Evolutionary conservation across 2,329 filamentous ascomycete species (phyloP), one percentile per base, ranked within the genome.

Genomic region (Bertia moriformis): DNA sequence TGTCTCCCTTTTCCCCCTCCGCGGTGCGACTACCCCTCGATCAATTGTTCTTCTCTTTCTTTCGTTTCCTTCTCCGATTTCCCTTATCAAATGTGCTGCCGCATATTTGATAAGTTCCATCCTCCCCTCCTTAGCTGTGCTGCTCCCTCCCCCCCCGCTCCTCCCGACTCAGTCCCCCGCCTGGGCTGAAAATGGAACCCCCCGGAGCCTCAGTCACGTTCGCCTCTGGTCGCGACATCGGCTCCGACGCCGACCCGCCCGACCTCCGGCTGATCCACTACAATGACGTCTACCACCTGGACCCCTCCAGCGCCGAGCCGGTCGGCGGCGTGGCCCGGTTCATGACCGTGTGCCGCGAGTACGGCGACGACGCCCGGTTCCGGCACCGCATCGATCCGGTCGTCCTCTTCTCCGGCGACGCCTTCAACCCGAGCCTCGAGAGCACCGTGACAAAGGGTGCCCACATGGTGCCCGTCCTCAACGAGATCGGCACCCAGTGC

Each of bases 201-300:
- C 22, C 22, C 22, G 22, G 22, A 27, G 22, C 22, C n/a, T 27
- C 22, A 7, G n/a, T 27, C 22, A 27, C 22, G 22, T 27, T 10
- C 22, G 22, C 7, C n/a, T 27, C 22, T 10, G n/a, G n/a, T 10
- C 7, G 7, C 22, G 22, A 27, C 22, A 27, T 10, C 7, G 7
- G 7, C 7, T 27, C 22, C 35, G n/a, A n/a, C n/a, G n/a, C n/a
- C n/a, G n/a, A n/a, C n/a, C 55, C 66, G 30, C 83, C 85, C 35
- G 81, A 86, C 54, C 62, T 94, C 38, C 77, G 87, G 14, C 60
- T 94, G 40, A 56, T 93, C 22, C 88, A 94, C 61, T 94, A 82
- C 67, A 94, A 94, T 58, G 87, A 94, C 59, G 87, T 94, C 43
- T 94, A 94, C 57, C 88, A 94, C 50, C 73, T 94, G 39, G 86